Evolutionary conservation across 306 rosid species (phyloP).

Genomic region (Quercus ilex): DNA sequence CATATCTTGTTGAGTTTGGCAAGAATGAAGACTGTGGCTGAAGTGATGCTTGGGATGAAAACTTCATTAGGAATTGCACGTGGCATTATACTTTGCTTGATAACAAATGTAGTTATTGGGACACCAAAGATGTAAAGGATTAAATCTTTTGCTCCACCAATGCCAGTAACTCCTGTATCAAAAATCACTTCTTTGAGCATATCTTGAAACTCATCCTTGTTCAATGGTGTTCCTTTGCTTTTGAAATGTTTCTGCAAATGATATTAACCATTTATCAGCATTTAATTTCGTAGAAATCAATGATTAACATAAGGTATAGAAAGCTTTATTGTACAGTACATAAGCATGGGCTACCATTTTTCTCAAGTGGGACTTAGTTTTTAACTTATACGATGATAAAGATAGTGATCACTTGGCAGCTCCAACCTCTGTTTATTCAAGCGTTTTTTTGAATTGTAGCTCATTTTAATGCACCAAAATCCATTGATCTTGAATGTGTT

Average conservation of each 20-base stretch:
- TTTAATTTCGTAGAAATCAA: not conserved
- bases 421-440: not conserved
- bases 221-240: not conserved
- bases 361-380: not conserved
- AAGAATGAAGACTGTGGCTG: constrained; percentile 48
- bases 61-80: constrained; percentile 28
- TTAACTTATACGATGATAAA: not conserved
- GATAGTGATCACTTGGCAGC: not conserved
- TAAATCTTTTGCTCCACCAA: constrained; percentile 38
- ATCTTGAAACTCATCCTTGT: constrained; percentile 28
- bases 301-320: too few relatives aligned
- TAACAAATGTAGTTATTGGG: constrained; percentile 40
- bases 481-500: not conserved
- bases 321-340: too few relatives aligned
- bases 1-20: constrained; percentile 60
- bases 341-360: not conserved
- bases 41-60: constrained; percentile 62
- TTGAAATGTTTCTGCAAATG: constrained; percentile 17
- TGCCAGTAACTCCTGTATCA: constrained; percentile 35
- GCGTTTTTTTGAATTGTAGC: not conserved
- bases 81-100: constrained; percentile 47
- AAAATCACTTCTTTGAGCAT: constrained; percentile 26
- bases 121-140: constrained; percentile 57
- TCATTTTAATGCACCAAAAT: not conserved
- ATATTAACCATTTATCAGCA: not conserved